Evolutionary conservation across 169 alveolate genomes (phyloP), one percentile per base, ranked within the genome.

Genomic region (Cryptosporidium ubiquitum): DNA sequence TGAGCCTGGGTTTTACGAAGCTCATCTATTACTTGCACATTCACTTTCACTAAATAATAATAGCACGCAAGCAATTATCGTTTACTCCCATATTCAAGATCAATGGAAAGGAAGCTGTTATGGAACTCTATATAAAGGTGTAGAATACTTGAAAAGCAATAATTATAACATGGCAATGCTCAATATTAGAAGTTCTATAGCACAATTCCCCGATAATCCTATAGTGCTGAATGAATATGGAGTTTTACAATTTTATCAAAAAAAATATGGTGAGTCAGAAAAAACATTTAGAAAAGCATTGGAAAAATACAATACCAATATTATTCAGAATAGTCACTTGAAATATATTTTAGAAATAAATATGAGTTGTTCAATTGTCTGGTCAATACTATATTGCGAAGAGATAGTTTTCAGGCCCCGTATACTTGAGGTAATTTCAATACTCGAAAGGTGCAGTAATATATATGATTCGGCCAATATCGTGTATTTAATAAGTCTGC

Each of bases 1-100:
- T 20, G 89, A 79, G 35, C 89, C 89, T 49, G 69, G 74, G 33
- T 79, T 79, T 79, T 79, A 61, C 68, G 89, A 79, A 42, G 74
- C 89, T 40, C 75, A 79, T 47, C 51, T 79, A 29, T 37, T 64
- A 42, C 75, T 79, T 42, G 89, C 79, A 20, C 89, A 79, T 29
- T 79, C 89, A 18, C 49, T 79, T 47, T 58, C 89, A 37, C 31
- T 79, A 7, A 64, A 79, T 23, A 79, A 79, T 44, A 79, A 79
- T 79, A 44, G 69, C 42, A 12, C 64, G 55, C 79, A 79, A 64
- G 89, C 89, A 39, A 44, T 79, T 23, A 20, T 64, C 0, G 66
- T 79, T 26, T 79, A 79, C 39, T 58, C 73, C 7, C 64, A 37
- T 40, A 61, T 79, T 42, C 89, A 79, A 33, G 68, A 58, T 16